Conservation (phyloP, 2,329 filamentous ascomycete species). For the Fusarium sp. region DNA sequence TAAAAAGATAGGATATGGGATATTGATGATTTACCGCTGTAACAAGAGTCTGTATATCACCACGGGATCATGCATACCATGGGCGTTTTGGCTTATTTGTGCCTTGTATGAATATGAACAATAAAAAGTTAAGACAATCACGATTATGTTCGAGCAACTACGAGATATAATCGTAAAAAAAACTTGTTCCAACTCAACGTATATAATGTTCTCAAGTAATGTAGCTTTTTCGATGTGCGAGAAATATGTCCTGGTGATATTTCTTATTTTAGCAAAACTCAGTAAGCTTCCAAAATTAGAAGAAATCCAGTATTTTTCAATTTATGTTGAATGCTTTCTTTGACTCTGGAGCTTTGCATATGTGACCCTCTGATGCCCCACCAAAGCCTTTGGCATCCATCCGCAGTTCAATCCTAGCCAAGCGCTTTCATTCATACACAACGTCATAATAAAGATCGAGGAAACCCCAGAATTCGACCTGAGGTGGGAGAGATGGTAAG, state of each 20-base stretch:
- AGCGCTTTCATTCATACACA: constrained; percentile 44
- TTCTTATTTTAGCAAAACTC: background rate
- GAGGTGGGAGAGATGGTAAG: constrained; percentile 47
- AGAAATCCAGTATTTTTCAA: background rate
- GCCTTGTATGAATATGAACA: constrained; percentile 49
- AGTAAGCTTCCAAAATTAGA: background rate
- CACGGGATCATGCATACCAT: constrained; percentile 50
- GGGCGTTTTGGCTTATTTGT: constrained; percentile 51
- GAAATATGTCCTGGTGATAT: background rate
- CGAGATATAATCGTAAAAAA: background rate
- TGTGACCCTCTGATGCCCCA: constrained; percentile 37
- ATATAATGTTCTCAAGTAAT: background rate
- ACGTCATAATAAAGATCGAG: constrained; percentile 39
- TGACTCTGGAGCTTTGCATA: constrained; percentile 19
- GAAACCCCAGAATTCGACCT: constrained; percentile 6
- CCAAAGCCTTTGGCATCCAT: constrained; percentile 29
- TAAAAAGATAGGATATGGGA: constrained; percentile 38
- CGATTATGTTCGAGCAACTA: background rate
- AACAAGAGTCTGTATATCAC: constrained; percentile 51
- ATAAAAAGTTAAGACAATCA: constrained; percentile 13
- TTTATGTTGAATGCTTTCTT: constrained; percentile 2
- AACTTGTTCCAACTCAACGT: background rate
- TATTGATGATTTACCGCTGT: constrained; percentile 43
- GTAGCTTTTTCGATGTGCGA: background rate
- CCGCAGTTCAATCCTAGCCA: constrained; percentile 23